Evolutionary conservation across 257 asterid genomes (phyloP).

Genomic region (Jasminum sambac): DNA sequence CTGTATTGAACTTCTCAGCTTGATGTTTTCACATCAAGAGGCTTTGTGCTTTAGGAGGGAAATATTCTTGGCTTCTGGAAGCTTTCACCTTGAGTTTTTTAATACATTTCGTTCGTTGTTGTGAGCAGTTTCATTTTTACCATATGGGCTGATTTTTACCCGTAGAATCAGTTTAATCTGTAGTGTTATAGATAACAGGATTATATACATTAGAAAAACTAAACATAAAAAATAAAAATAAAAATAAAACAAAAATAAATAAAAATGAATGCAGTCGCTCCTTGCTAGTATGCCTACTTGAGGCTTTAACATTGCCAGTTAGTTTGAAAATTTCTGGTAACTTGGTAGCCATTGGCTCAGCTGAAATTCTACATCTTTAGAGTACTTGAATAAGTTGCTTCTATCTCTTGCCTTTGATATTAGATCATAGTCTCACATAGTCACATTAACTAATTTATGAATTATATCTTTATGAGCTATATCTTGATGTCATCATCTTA

Average conservation of each 20-base stretch:
- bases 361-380: background rate
- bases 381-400: background rate
- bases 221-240: too few relatives aligned
- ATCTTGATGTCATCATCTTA: background rate
- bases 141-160: too few relatives aligned
- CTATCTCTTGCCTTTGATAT: background rate
- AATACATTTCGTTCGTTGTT: too few relatives aligned
- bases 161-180: too few relatives aligned
- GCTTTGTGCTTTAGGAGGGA: too few relatives aligned
- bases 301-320: background rate
- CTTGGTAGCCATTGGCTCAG: background rate
- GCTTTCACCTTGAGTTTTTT: too few relatives aligned
- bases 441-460: background rate
- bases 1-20: too few relatives aligned
- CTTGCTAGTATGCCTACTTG: background rate
- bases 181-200: background rate
- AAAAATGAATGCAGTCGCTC: background rate
- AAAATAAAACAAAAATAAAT: too few relatives aligned
- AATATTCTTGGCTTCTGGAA: too few relatives aligned
- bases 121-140: too few relatives aligned
- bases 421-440: background rate
- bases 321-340: background rate
- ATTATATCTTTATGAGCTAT: background rate
- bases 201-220: background rate
- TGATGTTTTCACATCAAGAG: too few relatives aligned